phyloP scores from a whole-genome alignment of 129 eudicot species.

The sunflower (Helianthus annuus) region HanXRQr2.0-SUNRISE NC_035433.2:129787825-129788324 shows the following conservation, averaged over 20 bases:
- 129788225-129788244: background rate
- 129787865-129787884: conserved; percentile 19
- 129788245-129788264: too few species aligned
- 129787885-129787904: conserved; percentile 8
- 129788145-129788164: conserved; percentile 3
- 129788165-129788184: conserved; percentile 18
- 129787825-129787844: conserved; percentile 82
- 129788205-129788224: conserved; percentile 4
- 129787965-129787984: conserved; percentile 1
- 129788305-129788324: too few species aligned
- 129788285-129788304: too few species aligned
- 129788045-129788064: conserved; percentile 4
- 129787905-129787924: background rate
- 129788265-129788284: too few species aligned
- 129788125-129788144: background rate
- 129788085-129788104: conserved; percentile 4
- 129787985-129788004: background rate
- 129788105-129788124: background rate
- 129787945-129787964: conserved; percentile 25
- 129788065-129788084: conserved; percentile 17
- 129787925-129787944: conserved; percentile 1
- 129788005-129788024: background rate
- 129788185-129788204: background rate
- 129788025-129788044: conserved; percentile 12
- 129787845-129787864: conserved; percentile 64